A percentile compares a stretch with the other conserved stretches of the same genome.
phyloP scores from a whole-genome alignment of 2,329 filamentous ascomycete species.

The Fusarium anthophilum region DNA sequence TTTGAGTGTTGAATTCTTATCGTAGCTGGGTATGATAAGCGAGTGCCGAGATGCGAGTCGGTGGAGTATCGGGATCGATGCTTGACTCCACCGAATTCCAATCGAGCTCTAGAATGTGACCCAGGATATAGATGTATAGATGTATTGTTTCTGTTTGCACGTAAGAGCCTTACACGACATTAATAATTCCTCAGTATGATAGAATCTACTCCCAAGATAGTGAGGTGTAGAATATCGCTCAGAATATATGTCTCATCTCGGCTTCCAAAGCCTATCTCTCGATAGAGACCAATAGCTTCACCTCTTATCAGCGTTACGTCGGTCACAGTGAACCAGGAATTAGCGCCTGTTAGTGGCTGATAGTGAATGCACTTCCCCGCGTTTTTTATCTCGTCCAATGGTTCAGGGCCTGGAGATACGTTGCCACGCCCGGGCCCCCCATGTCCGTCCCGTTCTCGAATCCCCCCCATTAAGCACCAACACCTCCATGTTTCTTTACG shows the following conservation, averaged over 20 bases:
- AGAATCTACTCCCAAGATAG: neutral
- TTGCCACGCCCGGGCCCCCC: constrained; percentile 15
- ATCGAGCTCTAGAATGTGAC: neutral
- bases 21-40: neutral
- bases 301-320: constrained; percentile 26
- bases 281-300: neutral
- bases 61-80: neutral
- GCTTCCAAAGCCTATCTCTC: constrained; percentile 13
- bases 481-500: neutral
- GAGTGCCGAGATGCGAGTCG: neutral
- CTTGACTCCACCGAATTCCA: neutral
- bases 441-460: neutral
- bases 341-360: constrained; percentile 29
- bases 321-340: neutral
- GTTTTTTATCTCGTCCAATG: constrained; percentile 34
- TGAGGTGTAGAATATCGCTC: neutral
- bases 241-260: neutral
- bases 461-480: neutral
- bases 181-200: neutral
- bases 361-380: constrained; percentile 37
- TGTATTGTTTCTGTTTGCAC: neutral
- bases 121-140: neutral
- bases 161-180: neutral
- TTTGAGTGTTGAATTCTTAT: neutral
- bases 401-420: constrained; percentile 5